phyloP scores from a whole-genome alignment of 73 alveolate species.

The Breviolum minutum region DNA sequence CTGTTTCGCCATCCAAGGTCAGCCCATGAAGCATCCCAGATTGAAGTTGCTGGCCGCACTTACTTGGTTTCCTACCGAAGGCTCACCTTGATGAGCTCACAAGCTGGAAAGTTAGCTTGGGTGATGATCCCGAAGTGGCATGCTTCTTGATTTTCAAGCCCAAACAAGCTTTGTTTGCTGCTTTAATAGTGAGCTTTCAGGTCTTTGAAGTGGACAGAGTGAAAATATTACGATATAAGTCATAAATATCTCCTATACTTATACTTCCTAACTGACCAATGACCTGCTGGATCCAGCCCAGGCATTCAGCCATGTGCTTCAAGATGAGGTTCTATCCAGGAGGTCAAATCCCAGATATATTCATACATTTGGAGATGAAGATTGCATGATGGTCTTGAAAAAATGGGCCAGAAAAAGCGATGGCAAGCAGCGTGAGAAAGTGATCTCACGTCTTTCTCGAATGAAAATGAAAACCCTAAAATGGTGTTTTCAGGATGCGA shows the following conservation, averaged over 20 bases:
- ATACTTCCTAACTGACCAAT: too few species aligned
- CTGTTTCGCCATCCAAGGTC: too few species aligned
- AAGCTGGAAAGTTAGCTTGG: background rate
- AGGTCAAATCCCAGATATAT: background rate
- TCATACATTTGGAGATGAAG: conserved; percentile 12
- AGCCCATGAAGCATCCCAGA: background rate
- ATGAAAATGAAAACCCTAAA: background rate
- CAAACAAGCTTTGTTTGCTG: too few species aligned
- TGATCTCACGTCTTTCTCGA: background rate
- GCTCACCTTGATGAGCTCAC: background rate
- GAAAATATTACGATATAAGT: too few species aligned
- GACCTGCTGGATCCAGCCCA: background rate
- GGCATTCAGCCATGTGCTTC: background rate
- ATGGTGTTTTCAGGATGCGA: background rate
- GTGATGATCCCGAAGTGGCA: background rate
- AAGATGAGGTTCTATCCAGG: background rate
- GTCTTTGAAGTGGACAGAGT: too few species aligned
- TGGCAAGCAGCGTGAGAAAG: background rate
- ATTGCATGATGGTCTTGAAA: conserved; percentile 4
- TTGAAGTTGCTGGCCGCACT: background rate
- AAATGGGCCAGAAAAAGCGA: background rate
- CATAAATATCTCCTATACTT: too few species aligned
- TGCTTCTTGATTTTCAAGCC: background rate
- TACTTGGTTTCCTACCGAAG: background rate
- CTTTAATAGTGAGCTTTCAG: too few species aligned